Conservation (phyloP, 2,329 filamentous ascomycete species). For the Chrysoporthe deuterocubensis region DNA sequence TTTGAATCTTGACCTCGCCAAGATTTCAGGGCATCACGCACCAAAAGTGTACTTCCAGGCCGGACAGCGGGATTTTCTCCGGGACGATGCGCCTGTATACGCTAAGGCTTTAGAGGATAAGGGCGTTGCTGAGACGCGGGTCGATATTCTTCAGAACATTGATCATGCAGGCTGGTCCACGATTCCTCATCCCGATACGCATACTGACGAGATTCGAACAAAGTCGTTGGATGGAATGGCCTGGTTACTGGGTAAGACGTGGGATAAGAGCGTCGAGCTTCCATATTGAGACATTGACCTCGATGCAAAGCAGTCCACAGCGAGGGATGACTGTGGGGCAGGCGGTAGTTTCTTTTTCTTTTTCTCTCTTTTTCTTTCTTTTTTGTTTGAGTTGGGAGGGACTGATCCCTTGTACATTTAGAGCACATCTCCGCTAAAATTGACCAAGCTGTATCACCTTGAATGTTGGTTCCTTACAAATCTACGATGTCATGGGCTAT, state of each 20-base stretch:
- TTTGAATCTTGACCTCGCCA: conserved; percentile 16
- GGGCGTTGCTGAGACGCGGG: conserved; percentile 19
- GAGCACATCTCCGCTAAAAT: neutral
- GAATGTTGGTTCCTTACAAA: neutral
- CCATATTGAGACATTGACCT: conserved; percentile 7
- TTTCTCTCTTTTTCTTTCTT: too few relatives aligned
- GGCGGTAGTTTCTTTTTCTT: too few relatives aligned
- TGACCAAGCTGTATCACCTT: neutral
- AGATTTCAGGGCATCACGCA: conserved; percentile 1
- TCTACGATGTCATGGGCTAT: neutral
- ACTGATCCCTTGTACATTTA: neutral
- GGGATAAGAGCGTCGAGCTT: conserved; percentile 13
- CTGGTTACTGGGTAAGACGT: conserved; percentile 12
- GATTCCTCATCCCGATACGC: neutral
- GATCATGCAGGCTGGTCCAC: conserved; percentile 7
- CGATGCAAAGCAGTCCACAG: neutral
- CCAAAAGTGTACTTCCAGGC: conserved; percentile 18
- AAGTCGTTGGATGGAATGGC: conserved; percentile 18
- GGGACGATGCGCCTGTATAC: conserved; percentile 24
- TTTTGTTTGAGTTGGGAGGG: neutral
- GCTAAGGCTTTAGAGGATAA: conserved; percentile 4
- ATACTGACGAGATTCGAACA: conserved; percentile 2
- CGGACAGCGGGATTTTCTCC: conserved; percentile 21
- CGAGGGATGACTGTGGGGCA: neutral
- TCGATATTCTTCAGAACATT: conserved; percentile 18